Base-by-base conservation (phyloP, 1,284 basidiomycete genomes). In the Malassezia equina region DNA sequence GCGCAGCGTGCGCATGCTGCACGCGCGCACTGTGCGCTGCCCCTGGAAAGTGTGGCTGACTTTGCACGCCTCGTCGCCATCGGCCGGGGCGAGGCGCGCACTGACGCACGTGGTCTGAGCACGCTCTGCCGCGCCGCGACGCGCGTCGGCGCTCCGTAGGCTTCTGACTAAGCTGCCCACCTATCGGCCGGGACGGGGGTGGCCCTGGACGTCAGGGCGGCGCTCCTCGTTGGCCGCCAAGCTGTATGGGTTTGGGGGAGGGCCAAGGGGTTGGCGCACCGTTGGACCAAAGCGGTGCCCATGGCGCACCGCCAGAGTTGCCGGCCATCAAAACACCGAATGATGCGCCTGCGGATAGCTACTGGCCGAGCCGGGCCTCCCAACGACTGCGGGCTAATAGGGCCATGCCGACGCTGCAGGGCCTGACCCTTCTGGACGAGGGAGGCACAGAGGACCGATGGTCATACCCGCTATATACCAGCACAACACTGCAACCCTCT, bases 1-100 rank as follows among this genome's bases (percentile, higher is more conserved):
- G 64, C 64, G 27, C 63, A 62, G 44, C 58, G 55, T 24, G 52
- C 49, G 34, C 70, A 71, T 45, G 61, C 61, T 28, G 58, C 63
- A 34, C 69, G 70, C 45, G 63, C 58, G 41, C 59, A 60, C 44
- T 59, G 61, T 47, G 47, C 52, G 9, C 62, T 74, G 19, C 63
- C 67, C 19, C 60, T 69, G 9, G 56, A 69, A 4, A 55, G 62
- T 34, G 58, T 72, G 17, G 63, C 63, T 32, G 71, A 74, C 53
- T 73, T 74, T 62, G 67, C 62, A 13, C 61, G 62, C 45, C 63
- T 74, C 41, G 59, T 71, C 56, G 55, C 63, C 51, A 51, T 64
- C 42, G 58, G 63, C 7, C 50, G 33, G 6, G 48, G 39, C 7
- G 19, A 27, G 23, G 46, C 17, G 28, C 17, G 19, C 23, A 17